phyloP scores from a whole-genome alignment of 176 grass and related monocot species.

The Areca catechu region DNA sequence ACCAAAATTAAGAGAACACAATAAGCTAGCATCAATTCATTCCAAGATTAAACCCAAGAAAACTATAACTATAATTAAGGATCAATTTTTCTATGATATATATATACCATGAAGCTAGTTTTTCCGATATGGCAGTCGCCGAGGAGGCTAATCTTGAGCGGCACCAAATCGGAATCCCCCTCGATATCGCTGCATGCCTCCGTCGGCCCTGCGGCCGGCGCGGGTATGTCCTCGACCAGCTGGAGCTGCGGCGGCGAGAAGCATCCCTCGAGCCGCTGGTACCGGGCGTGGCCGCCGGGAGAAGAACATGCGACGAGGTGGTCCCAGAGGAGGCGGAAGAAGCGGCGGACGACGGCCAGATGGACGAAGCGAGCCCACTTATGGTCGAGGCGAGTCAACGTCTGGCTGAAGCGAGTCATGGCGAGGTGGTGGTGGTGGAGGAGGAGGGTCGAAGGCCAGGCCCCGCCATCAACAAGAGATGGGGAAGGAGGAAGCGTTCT shows the following conservation, averaged over 20 bases:
- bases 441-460: not conserved
- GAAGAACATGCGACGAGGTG: constrained; percentile 54
- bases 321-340: constrained; percentile 57
- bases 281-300: constrained; percentile 21
- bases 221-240: not conserved
- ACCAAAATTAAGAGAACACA: too few species aligned
- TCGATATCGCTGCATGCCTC: constrained; percentile 1
- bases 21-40: too few species aligned
- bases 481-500: not conserved
- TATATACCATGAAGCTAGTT: constrained; percentile 93
- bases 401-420: not conserved
- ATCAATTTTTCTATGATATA: too few species aligned
- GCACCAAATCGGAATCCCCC: constrained; percentile 36
- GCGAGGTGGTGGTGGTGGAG: too few species aligned
- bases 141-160: constrained; percentile 87
- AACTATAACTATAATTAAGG: too few species aligned
- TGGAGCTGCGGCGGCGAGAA: not conserved
- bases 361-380: constrained; percentile 54
- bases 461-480: not conserved
- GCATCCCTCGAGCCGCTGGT: constrained; percentile 33
- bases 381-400: constrained; percentile 27
- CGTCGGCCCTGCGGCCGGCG: not conserved
- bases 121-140: constrained; percentile 88
- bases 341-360: constrained; percentile 48
- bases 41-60: too few species aligned